These are phyloP conservation scores for Nicotiana attenuata DNA, from an alignment of 257 asterid species.

Conservation along the genomic window DNA sequence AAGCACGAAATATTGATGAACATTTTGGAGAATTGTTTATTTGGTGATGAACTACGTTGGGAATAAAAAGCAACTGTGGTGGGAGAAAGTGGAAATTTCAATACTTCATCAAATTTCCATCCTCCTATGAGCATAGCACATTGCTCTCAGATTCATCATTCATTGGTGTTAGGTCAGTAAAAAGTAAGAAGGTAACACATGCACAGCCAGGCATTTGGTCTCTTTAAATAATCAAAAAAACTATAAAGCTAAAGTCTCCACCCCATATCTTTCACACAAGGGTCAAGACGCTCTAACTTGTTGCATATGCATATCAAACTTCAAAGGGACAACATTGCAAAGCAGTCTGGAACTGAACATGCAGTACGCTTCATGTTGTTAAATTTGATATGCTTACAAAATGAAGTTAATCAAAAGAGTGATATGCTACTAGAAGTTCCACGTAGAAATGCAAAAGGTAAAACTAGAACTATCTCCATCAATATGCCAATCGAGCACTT, in stretches of 20 bases:
- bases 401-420: neutral
- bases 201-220: neutral
- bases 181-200: neutral
- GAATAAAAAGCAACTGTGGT: neutral
- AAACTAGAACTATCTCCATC: neutral
- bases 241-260: neutral
- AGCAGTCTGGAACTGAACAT: constrained; percentile 6
- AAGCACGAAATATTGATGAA: neutral
- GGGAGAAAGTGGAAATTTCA: neutral
- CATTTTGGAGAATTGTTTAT: neutral
- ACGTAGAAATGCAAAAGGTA: neutral
- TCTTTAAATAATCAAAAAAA: neutral
- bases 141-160: neutral
- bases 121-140: neutral
- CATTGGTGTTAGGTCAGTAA: neutral
- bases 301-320: constrained; percentile 1
- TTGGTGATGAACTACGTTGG: neutral
- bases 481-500: neutral
- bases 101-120: neutral
- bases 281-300: neutral
- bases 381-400: neutral
- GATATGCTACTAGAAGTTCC: neutral
- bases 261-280: neutral
- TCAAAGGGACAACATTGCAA: neutral
- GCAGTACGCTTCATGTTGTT: neutral